A percentile compares a stretch with the other conserved stretches of the same genome.
phyloP scores from a whole-genome alignment of 805 yeast species.

The Danielia reshetovae region DNA sequence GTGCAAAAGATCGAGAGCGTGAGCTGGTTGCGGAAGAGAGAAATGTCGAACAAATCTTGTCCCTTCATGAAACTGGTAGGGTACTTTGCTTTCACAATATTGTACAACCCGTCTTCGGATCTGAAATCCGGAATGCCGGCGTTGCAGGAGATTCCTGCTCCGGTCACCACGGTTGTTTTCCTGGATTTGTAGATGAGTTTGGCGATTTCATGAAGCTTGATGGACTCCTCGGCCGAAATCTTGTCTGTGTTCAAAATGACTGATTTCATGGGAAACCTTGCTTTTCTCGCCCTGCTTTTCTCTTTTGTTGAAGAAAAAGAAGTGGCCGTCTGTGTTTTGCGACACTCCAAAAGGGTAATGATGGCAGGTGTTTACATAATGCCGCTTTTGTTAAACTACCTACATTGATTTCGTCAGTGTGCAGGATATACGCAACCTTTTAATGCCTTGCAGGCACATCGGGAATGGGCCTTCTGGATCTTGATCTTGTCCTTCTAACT shows the following conservation, averaged over 20 bases:
- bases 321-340: too few species aligned
- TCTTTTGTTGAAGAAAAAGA: too few species aligned
- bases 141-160: constrained; percentile 95
- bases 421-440: too few species aligned
- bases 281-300: not conserved
- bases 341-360: not conserved
- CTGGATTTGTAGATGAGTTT: constrained; percentile 48
- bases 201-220: constrained; percentile 36
- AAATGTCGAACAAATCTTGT: constrained; percentile 85
- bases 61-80: constrained; percentile 71
- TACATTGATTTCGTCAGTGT: too few species aligned
- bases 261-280: constrained; percentile 22
- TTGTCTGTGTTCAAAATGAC: constrained; percentile 16
- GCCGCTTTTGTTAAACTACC: constrained; percentile 14
- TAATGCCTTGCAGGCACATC: too few species aligned
- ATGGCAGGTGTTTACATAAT: constrained; percentile 13
- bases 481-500: too few species aligned
- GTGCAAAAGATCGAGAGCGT: constrained; percentile 75
- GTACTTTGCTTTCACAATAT: constrained; percentile 58
- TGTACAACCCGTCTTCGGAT: constrained; percentile 78
- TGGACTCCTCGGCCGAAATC: constrained; percentile 26
- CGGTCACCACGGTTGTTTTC: constrained; percentile 70
- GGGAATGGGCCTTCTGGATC: too few species aligned
- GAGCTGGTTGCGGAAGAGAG: constrained; percentile 65
- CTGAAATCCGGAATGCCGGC: constrained; percentile 98